A percentile compares a stretch with the other conserved stretches of the same genome.
Conservation (phyloP, 1,284 basidiomycete species). For the Chalciporus piperatoides region DNA sequence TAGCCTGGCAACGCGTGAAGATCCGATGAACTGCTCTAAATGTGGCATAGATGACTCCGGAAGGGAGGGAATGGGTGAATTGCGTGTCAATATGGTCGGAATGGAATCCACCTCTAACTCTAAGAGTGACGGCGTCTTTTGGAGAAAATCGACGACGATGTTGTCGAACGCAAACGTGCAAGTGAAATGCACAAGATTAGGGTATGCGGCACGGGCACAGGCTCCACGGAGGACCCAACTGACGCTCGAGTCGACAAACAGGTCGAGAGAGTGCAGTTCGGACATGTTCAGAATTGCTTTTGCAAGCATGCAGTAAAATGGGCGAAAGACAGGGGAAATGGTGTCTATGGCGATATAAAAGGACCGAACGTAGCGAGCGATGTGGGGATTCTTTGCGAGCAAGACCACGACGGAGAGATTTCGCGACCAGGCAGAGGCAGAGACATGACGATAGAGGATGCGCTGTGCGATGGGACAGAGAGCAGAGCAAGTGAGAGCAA, state of each 20-base stretch:
- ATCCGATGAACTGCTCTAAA: constrained; percentile 58
- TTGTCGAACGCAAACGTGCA: constrained; percentile 57
- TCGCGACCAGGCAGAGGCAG: constrained; percentile 40
- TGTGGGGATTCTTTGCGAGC: constrained; percentile 48
- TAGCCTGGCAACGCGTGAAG: constrained; percentile 47
- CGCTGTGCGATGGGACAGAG: constrained; percentile 51
- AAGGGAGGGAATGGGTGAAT: constrained; percentile 27
- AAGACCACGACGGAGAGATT: constrained; percentile 50
- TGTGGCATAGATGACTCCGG: constrained; percentile 43
- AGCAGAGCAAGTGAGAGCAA: constrained; percentile 43
- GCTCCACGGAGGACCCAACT: constrained; percentile 50
- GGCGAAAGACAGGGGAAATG: constrained; percentile 36
- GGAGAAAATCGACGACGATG: constrained; percentile 54
- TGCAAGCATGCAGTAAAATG: constrained; percentile 49
- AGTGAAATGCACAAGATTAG: constrained; percentile 50
- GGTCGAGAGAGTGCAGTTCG: constrained; percentile 52
- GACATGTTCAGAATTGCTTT: constrained; percentile 55
- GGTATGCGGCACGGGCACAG: constrained; percentile 34
- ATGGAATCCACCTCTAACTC: constrained; percentile 51
- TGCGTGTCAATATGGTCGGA: constrained; percentile 21
- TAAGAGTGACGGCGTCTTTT: constrained; percentile 45
- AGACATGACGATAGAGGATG: constrained; percentile 57
- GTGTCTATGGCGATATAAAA: constrained; percentile 53
- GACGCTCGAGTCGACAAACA: constrained; percentile 48
- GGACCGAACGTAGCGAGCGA: constrained; percentile 57